phyloP scores from a whole-genome alignment of 441 rosid genomes.

The Isatis lusitanica region DNA sequence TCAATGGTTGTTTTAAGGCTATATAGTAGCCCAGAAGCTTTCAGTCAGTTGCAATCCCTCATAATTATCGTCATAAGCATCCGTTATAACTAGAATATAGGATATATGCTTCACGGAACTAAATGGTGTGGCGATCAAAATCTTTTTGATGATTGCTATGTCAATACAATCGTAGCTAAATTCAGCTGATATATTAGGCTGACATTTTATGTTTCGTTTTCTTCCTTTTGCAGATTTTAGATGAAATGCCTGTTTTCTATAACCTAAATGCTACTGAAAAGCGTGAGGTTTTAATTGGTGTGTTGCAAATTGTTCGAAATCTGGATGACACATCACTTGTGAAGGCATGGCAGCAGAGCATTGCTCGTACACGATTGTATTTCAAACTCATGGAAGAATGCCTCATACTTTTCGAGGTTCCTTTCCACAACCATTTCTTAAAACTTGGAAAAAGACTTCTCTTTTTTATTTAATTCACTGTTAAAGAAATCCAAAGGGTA shows the following conservation, averaged over 20 bases:
- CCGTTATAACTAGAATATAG: constrained; percentile 7
- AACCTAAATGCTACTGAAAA: constrained; percentile 93
- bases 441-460: constrained; percentile 3
- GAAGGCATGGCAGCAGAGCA: constrained; percentile 99
- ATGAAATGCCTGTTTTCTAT: constrained; percentile 99
- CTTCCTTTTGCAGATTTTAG: constrained; percentile 78
- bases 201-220: constrained; percentile 29
- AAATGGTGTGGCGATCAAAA: constrained; percentile 1
- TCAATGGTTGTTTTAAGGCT: constrained; percentile 1
- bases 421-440: constrained; percentile 25
- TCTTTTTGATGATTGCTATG: constrained; percentile 2
- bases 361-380: constrained; percentile 95
- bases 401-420: constrained; percentile 93
- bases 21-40: not conserved
- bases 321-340: constrained; percentile 91
- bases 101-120: not conserved
- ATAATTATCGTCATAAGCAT: constrained; percentile 7
- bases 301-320: constrained; percentile 93
- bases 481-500: constrained; percentile 2
- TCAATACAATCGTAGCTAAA: constrained; percentile 6
- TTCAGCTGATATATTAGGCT: constrained; percentile 2
- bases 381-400: constrained; percentile 99
- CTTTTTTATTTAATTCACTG: not conserved
- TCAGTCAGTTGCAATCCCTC: constrained; percentile 10
- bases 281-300: constrained; percentile 93